Evolutionary conservation across 805 yeast genomes (phyloP).

Genomic region (Teunomyces lycoperdinae): DNA sequence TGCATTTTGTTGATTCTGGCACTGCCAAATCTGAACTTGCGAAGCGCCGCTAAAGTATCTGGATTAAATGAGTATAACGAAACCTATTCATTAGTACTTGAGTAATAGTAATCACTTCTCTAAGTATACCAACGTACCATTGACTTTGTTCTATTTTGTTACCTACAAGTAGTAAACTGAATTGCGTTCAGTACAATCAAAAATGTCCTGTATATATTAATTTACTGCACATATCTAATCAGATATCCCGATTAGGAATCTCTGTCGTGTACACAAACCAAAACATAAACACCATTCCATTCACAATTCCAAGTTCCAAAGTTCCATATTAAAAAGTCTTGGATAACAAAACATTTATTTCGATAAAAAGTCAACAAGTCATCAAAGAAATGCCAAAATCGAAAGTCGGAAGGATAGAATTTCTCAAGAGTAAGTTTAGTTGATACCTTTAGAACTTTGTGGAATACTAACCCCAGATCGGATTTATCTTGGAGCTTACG

Average conservation of each 20-base stretch:
- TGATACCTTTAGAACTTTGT: neutral
- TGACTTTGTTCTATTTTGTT: neutral
- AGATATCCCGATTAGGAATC: neutral
- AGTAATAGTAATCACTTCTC: neutral
- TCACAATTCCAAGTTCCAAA: neutral
- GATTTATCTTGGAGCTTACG: constrained; percentile 88
- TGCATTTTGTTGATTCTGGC: constrained; percentile 61
- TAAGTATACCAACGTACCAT: constrained; percentile 1
- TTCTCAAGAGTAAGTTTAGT: constrained; percentile 39
- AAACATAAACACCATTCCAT: constrained; percentile 4
- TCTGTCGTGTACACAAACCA: constrained; percentile 1
- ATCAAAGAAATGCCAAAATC: neutral
- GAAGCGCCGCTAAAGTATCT: constrained; percentile 56
- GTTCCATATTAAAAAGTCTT: neutral
- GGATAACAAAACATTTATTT: neutral
- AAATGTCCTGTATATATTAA: neutral
- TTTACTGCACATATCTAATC: neutral
- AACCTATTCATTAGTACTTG: constrained; percentile 8
- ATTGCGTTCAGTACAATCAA: too few relatives aligned
- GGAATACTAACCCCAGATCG: constrained; percentile 37
- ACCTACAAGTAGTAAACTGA: too few relatives aligned
- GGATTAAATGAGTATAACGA: constrained; percentile 61
- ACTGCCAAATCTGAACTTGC: constrained; percentile 71
- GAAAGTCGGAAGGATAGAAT: constrained; percentile 40
- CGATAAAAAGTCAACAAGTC: neutral